A percentile compares a stretch with the other conserved stretches of the same genome.
Conservation (phyloP, 371 early-diverging fungal genomes). For the Capillidium heterosporum region DNA sequence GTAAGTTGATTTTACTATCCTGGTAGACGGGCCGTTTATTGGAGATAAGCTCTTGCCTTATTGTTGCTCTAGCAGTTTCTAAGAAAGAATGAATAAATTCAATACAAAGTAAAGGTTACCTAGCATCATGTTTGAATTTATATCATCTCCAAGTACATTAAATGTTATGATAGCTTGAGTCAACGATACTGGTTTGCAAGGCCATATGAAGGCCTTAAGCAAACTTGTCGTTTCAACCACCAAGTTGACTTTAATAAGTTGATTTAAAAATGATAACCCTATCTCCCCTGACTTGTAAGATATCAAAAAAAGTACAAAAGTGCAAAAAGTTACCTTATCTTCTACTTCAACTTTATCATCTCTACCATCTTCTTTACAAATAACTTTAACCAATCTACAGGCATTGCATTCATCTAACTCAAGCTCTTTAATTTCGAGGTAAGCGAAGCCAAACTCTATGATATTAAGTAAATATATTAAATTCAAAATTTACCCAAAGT, state of each 20-base stretch:
- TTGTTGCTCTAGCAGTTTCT: neutral
- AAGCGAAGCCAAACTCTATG: no score
- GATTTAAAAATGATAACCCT: neutral
- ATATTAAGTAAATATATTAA: no score
- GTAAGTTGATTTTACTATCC: no score
- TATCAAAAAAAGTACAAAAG: neutral
- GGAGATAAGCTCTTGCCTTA: no score
- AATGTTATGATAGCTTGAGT: neutral
- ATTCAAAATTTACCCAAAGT: no score
- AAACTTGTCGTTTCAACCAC: no score
- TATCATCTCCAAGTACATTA: neutral
- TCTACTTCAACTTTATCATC: neutral
- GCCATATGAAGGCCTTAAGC: no score
- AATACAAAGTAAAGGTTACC: neutral
- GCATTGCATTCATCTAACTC: neutral
- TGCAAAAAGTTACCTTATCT: neutral
- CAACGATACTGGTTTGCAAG: no score
- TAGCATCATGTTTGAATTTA: neutral
- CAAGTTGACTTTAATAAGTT: neutral
- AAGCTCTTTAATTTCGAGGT: neutral
- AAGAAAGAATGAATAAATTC: neutral
- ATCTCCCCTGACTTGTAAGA: neutral
- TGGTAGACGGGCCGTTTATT: neutral
- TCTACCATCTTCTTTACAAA: neutral
- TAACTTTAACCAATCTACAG: neutral